Percentiles rank a stretch among this genome's conserved stretches.
phyloP scores from a whole-genome alignment of 441 rosid species.

The Arabidopsis lyrata region DNA sequence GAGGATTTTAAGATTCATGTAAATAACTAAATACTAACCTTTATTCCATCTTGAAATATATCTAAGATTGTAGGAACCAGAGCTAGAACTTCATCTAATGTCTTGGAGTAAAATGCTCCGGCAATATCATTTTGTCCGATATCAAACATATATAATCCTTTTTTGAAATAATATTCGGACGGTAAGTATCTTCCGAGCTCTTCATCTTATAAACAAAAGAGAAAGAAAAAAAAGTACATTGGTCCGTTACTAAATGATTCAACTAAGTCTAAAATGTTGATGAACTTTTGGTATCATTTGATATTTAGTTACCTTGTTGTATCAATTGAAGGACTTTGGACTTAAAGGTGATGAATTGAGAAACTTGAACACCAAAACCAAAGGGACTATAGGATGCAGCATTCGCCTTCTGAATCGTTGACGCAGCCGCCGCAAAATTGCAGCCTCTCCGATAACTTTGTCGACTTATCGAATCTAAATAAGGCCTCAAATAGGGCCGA shows the following conservation, averaged over 20 bases:
- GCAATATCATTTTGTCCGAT: conserved; percentile 86
- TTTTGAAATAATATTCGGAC: conserved; percentile 30
- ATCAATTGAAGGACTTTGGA: conserved; percentile 38
- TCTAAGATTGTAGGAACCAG: conserved; percentile 39
- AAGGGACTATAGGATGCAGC: conserved; percentile 47
- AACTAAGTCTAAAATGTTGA: not conserved
- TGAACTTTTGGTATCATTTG: not conserved
- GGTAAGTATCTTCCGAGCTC: conserved; percentile 34
- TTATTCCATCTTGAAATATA: conserved; percentile 42
- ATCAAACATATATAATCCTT: conserved; percentile 66
- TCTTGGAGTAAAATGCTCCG: conserved; percentile 37
- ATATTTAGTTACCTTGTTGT: conserved; percentile 31
- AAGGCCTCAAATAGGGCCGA: conserved; percentile 43
- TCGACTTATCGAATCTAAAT: conserved; percentile 41
- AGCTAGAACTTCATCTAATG: conserved; percentile 38
- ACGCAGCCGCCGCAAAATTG: conserved; percentile 45
- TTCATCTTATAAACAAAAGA: conserved; percentile 32
- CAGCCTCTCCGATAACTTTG: conserved; percentile 46
- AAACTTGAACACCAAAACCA: conserved; percentile 43
- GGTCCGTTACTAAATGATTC: not conserved
- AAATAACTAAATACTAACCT: conserved; percentile 11
- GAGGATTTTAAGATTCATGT: not conserved
- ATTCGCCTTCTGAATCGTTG: conserved; percentile 47
- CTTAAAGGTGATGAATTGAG: conserved; percentile 46
- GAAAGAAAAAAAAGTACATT: not conserved